Evolutionary conservation across 176 grass and related monocot species (phyloP), one percentile per base, ranked within the genome.

Genomic region (Juncus effusus): DNA sequence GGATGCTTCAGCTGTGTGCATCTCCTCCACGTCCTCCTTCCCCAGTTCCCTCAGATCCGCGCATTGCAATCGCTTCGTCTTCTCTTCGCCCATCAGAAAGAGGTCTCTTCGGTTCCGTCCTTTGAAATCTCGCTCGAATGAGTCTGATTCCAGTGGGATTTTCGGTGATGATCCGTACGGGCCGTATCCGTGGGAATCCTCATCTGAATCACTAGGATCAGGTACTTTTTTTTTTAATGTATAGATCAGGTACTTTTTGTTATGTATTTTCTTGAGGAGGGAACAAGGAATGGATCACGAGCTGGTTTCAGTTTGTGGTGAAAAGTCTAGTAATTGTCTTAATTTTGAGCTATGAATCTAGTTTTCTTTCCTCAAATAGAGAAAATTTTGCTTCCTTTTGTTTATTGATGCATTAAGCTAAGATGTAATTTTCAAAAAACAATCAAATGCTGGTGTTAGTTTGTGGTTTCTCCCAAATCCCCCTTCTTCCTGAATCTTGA

Each of bases 101-200:
- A 42, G 9, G 7, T 39, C 70, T 35, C 56, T 54, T 16, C 58
- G 63, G 19, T 72, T 65, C 35, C 19, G 65, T 65, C 59, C 13
- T 64, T 51, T 86, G 77, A 83, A 73, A 8, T 80, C 83, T 16
- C 83, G 74, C n/a, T 65, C 71, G 6, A 75, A 54, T 65, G 68
- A 79, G 79, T 83, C 56, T 47, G 77, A 97, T 8, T 67, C 63
- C 2, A 85, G 19, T 49, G 81, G 81, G 7, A n/a, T 60, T 60
- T 78, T 84, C 69, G 38, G 69, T 41, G 81, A 86, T 60, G 94
- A 92, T 74, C 60, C 84, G 38, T 92, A 89, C 74, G 94, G 88
- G 6, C 94, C 94, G 0, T 97, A 92, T 69, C 94, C 94, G 0
- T 97, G 94, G 94, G 88, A 97, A 36, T 87, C 90, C 62, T 51